Evolutionary conservation across 139 green algal species (phyloP), one percentile per base, ranked within the genome.

Genomic region (Micractinium conductrix): DNA sequence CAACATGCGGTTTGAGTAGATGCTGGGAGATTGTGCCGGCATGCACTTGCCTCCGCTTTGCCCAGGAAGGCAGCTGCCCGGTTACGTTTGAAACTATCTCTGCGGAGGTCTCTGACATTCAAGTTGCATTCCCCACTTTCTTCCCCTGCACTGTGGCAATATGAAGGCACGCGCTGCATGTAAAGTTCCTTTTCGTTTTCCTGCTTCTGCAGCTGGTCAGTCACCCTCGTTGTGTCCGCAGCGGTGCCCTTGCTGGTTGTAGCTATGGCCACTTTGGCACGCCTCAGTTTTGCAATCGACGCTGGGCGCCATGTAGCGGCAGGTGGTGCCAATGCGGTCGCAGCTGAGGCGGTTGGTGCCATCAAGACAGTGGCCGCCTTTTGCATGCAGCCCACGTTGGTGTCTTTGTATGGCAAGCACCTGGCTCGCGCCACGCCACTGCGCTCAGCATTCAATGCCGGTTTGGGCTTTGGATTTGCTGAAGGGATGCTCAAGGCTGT

Each of bases 281-380:
- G 53, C 19, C 42, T 81, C 12, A 53, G 42, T 4, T 78, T 78
- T 30, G 72, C 58, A 3, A 43, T 48, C 22, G 38, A 81, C 42
- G 22, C 38, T 40, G 33, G 8, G 28, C 48, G 70, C 30, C 53
- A 58, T 6, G 62, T 40, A 24, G 76, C 76, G 38, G 26, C 55
- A 40, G 44, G 87, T 9, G 58, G 35, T 16, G 91, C 94, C 78
- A 95, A 96, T 80, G 85, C 92, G 69, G 87, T 87, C 17, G 94
- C 94, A 1, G 80, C 86, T 1, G 94, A 97, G 82, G 92, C 93
- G 22, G 89, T 97, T 37, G 58, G 63, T 5, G 85, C 83, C 74
- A 94, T 96, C 43, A 85, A 92, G 35, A 92, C 93, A 42, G 81
- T 94, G 74, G 87, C 92, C 53, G 90, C 91, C 7, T 95, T 94